Base-by-base conservation (phyloP, 257 asterid species). In the Oldenlandia corymbosa region DNA sequence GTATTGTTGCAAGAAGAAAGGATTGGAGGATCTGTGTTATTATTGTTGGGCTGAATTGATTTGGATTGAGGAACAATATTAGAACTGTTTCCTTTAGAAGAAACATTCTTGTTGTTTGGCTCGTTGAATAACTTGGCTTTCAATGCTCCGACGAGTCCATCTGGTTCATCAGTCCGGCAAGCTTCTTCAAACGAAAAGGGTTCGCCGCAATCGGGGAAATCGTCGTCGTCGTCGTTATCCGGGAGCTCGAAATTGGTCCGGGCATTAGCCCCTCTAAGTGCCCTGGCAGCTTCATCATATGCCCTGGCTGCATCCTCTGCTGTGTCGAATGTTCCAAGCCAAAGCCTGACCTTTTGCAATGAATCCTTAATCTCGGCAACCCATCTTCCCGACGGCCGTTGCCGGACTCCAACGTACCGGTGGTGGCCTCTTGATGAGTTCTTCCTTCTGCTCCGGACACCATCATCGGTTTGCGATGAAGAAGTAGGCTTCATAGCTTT, bases 301-400 rank as follows among this genome's bases (percentile, higher is more conserved):
- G 96, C 96, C 50, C 85, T 69, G 39, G 96, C 96, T 2, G 96
- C 96, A 34, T 85, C 96, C 24, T 88, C 94, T 0, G 94, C 94
- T 0, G 94, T 82, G 81, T 88, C 96, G 8, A 88, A 88, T 1
- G 96, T 88, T 2, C 96, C 96, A 5, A 85, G 72, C 96, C 95
- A 88, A 0, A 85, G 85, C 73, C 96, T 74, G 1, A 88, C 96
- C 46, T 88, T 85, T 17, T 88, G 95, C 21, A 88, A 34, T 2
- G 96, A 88, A 72, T 88, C 92, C 46, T 88, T 88, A 62, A 88
- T 88, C 84, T 88, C 96, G 0, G 96, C 96, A 2, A 88, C 96
- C 96, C 96, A 88, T n/a, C 96, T 58, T 6, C 96, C 96, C 0
- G 95, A 85, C 1, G 96, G 95, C 27, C 96, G 68, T 39, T 88